Evolutionary conservation across 129 eudicot species (phyloP), one percentile per base, ranked within the genome.

Genomic region (Arctium lappa): DNA sequence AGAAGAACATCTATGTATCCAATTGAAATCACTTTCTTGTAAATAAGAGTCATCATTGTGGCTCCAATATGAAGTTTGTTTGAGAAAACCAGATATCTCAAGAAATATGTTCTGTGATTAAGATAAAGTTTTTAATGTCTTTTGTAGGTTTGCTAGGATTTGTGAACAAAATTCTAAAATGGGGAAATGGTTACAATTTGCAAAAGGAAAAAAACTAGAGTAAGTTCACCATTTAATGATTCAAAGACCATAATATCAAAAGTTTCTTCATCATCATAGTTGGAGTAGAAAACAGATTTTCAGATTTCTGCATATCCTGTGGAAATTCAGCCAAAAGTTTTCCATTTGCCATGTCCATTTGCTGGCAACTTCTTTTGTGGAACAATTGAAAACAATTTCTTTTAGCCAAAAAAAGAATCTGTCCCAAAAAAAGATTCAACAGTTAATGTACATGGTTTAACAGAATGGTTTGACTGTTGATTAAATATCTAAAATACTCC

Each of bases 321-420:
- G 33, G 77, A 73, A 73, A 36, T 72, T 72, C 75, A 72, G 36
- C 34, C 29, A 65, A 78, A 65, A 27, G 63, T 40, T 9, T 18
- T 73, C 62, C 77, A 73, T 38, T 18, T 34, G 62, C 36, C 60
- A 62, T 76, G 74, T 78, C 27, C 73, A 30, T 13, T 78, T 78
- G 66, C 73, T 65, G 65, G 69, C 8, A 79, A 29, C 27, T 22
- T 22, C 62, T 79, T 30, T 40, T 27, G 2, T 73, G 60, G 77
- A 7, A 3, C 1, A 56, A 60, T 15, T 18, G 29, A 60, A 60
- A 60, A 5, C 29, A 15, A 60, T 60, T 0, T 56, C 27, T 56
- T 56, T 56, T 56, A 56, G 66, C 29, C 8, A 56, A 13, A 56
- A 13, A 56, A 15, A 56, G 66, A 56, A 56, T 56, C 27, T 56